Evolutionary conservation across 2,329 filamentous ascomycete genomes (phyloP).

Genomic region (Fusarium oligoseptatum): DNA sequence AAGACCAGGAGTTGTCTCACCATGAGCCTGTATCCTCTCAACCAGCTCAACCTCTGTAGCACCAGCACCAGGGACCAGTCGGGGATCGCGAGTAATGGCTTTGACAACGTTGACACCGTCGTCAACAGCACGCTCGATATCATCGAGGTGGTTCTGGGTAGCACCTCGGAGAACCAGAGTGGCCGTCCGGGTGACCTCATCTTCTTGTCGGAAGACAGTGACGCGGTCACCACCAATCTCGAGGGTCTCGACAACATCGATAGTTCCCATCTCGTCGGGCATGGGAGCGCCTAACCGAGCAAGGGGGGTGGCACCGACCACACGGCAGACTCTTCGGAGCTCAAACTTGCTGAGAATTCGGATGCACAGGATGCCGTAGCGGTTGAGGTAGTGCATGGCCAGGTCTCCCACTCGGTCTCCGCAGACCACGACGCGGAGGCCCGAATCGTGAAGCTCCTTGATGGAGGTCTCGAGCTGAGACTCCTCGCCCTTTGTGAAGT

Average conservation of each 20-base stretch:
- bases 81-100: conserved; percentile 93
- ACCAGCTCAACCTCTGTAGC: conserved; percentile 95
- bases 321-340: conserved; percentile 91
- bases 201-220: conserved; percentile 97
- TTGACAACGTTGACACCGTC: conserved; percentile 99
- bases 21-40: conserved; percentile 89
- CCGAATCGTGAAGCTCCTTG: conserved; percentile 96
- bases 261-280: conserved; percentile 98
- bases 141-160: conserved; percentile 97
- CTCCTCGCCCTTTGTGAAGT: conserved; percentile 98
- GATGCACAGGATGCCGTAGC: conserved; percentile 94
- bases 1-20: conserved; percentile 92
- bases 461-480: conserved; percentile 88
- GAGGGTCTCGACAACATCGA: conserved; percentile 95
- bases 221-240: conserved; percentile 99
- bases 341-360: conserved; percentile 99
- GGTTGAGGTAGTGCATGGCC: conserved; percentile 97
- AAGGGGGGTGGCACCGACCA: conserved; percentile 96
- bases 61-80: conserved; percentile 92
- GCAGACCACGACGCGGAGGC: conserved; percentile 90
- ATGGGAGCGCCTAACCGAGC: conserved; percentile 96
- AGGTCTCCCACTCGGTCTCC: conserved; percentile 96
- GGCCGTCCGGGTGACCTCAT: conserved; percentile 90
- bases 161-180: conserved; percentile 95
- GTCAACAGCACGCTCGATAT: conserved; percentile 95